These are phyloP conservation scores for Xylaria hypoxylon DNA, from an alignment of 2,329 filamentous ascomycete species.

Conservation along the genomic window DNA sequence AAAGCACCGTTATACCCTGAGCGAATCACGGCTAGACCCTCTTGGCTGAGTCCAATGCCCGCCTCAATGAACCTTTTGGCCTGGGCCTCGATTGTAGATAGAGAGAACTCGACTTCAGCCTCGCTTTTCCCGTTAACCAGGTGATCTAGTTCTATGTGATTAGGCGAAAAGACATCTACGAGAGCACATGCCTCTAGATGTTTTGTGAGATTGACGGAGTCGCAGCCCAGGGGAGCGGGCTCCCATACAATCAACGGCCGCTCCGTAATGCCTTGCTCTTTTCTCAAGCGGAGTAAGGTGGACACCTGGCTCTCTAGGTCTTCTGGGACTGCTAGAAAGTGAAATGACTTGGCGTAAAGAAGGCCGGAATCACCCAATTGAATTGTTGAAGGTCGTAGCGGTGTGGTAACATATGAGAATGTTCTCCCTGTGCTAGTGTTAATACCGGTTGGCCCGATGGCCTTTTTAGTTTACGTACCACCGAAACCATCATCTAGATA, in stretches of 20 bases:
- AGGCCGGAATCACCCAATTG: constrained; percentile 15
- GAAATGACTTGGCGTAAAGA: constrained; percentile 21
- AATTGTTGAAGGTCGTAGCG: constrained; percentile 17
- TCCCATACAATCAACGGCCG: constrained; percentile 32
- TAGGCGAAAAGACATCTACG: constrained; percentile 32
- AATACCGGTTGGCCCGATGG: neutral
- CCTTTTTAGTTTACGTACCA: constrained; percentile 5
- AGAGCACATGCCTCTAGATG: constrained; percentile 16
- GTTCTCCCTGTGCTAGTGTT: constrained; percentile 18
- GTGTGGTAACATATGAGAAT: constrained; percentile 25
- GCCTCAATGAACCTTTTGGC: constrained; percentile 5
- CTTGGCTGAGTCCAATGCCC: constrained; percentile 15
- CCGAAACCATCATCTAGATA: constrained; percentile 30
- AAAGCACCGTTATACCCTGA: constrained; percentile 31
- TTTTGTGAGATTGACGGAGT: neutral
- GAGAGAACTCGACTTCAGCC: constrained; percentile 21
- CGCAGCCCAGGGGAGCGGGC: constrained; percentile 28
- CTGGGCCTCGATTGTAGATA: constrained; percentile 9
- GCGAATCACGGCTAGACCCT: constrained; percentile 20
- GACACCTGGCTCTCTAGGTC: constrained; percentile 23
- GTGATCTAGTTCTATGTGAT: constrained; percentile 24
- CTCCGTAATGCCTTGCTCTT: constrained; percentile 21
- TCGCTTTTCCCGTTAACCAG: constrained; percentile 20
- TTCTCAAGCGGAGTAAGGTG: constrained; percentile 20
- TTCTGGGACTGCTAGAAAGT: constrained; percentile 26